Percentiles rank a stretch among this genome's conserved stretches.
These are phyloP conservation scores for Cornus controversa DNA, from an alignment of 148 eudicot species.

Conservation along the genomic window DNA sequence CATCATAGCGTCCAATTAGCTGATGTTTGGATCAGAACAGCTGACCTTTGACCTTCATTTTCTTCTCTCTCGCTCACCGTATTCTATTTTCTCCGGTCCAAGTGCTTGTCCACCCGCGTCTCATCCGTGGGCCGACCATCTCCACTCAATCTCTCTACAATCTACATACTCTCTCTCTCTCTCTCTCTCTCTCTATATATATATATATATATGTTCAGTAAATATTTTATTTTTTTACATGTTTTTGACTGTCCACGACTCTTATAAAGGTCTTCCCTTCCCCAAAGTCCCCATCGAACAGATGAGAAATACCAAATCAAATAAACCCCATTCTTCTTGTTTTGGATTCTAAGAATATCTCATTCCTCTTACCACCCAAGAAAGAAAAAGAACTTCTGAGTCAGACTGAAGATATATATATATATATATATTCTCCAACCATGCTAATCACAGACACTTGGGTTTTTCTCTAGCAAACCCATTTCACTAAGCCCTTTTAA, in stretches of 20 bases:
- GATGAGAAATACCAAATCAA: background rate
- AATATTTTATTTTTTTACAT: background rate
- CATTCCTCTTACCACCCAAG: too few relatives aligned
- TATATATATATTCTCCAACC: background rate
- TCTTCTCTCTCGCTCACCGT: too few relatives aligned
- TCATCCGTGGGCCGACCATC: constrained; percentile 8
- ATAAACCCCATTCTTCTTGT: background rate
- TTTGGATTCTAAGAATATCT: background rate
- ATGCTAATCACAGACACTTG: background rate
- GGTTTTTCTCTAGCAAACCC: background rate
- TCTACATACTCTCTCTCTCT: too few relatives aligned
- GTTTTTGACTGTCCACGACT: background rate
- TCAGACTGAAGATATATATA: background rate
- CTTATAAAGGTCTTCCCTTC: background rate
- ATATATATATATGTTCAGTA: too few relatives aligned
- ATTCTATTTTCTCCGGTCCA: background rate
- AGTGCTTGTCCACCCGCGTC: background rate
- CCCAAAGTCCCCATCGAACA: background rate
- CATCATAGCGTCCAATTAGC: too few relatives aligned
- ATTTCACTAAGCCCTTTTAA: background rate
- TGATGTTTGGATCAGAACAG: too few relatives aligned
- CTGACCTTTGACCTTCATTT: too few relatives aligned
- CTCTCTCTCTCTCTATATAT: background rate
- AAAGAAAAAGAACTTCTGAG: too few relatives aligned
- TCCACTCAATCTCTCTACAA: too few relatives aligned